Evolutionary conservation across 305 asterid genomes (phyloP), one percentile per base, ranked within the genome.

Genomic region (Rubia balearica): DNA sequence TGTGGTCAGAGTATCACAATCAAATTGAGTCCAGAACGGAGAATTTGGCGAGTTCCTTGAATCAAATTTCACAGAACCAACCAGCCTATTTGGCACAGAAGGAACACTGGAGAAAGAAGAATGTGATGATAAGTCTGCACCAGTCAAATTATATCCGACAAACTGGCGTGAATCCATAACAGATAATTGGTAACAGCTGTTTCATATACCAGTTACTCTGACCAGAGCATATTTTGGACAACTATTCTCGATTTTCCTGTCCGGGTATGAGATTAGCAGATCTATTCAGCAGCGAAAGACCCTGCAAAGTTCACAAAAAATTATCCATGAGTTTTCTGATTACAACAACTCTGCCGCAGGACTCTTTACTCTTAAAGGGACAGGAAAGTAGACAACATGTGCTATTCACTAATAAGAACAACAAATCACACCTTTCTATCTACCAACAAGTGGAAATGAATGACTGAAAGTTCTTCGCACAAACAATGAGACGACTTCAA

Each of bases 1-100:
- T 7, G 79, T 67, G 60, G 87, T 65, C 60, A 71, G 75, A 5
- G 83, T 73, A 60, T 82, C 84, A 3, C 87, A 70, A 60, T 83
- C 96, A 56, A 78, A 82, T 45, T 74, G 82, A 53, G 82, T 65
- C 48, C 80, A 82, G 76, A 87, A 85, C 16, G 90, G 96, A 14
- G 94, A 87, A 73, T 82, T 83, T 17, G 96, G 94, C 0, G 91
- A 89, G 85, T 76, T 81, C 74, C 82, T 75, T 17, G 81, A 72
- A 55, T 85, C 88, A 62, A 83, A 84, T 73, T 85, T 87, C 81
- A 82, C 61, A 19, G 86, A 77, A 8, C 76, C 85, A 22, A 80
- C 56, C 71, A 82, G 81, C 66, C 77, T 80, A 45, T 79, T 65
- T 8, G 88, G 87, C 22, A 82, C 42, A 3, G 95, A 80, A 70